Evolutionary conservation across 2,329 filamentous ascomycete genomes (phyloP), one percentile per base, ranked within the genome.

Genomic region (Pestalotiopsis sp.): DNA sequence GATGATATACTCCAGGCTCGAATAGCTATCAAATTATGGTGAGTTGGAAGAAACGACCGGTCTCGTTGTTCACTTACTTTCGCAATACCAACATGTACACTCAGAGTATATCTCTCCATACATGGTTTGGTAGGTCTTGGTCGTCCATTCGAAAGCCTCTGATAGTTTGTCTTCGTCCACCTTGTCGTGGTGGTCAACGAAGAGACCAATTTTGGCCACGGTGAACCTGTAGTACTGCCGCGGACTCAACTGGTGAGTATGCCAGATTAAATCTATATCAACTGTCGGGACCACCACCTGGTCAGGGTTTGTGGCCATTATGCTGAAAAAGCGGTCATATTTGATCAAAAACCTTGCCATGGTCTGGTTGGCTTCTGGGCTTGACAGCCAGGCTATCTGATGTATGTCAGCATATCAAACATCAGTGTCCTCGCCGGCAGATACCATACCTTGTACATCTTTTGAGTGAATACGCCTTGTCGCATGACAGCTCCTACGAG

Each of bases 111-210:
- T 39, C 25, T 65, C 62, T 23, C 39, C 38, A 4, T 25, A 65
- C 62, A 65, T 56, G 5, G 62, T 56, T 25, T 49, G 38, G n/a
- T 65, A 65, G 6, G 62, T 65, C n/a, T 52, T 65, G 4, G 62
- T 49, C 13, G 62, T 65, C 62, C 62, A 65, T 23, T 65, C 62
- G 11, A 65, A 65, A 3, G 62, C 62, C 25, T 45, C 38, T 1
- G 62, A 65, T 23, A 65, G 41, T 39, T 65, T 65, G 13, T 65
- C 62, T 52, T 65, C 62, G 12, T 65, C 62, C 12, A 65, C 62
- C 14, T 65, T 65, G 23, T 65, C 62, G 23, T 65, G 38, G 23
- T 65, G 62, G 23, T 65, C 62, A 39, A 39, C 38, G 13, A 65
- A 65, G 17, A 39, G 13, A n/a, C 41, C 41, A 4, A 39, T 65